These are phyloP conservation scores for Lactuca sativa DNA, from an alignment of 129 eudicot genomes.

Conservation along the genomic window DNA sequence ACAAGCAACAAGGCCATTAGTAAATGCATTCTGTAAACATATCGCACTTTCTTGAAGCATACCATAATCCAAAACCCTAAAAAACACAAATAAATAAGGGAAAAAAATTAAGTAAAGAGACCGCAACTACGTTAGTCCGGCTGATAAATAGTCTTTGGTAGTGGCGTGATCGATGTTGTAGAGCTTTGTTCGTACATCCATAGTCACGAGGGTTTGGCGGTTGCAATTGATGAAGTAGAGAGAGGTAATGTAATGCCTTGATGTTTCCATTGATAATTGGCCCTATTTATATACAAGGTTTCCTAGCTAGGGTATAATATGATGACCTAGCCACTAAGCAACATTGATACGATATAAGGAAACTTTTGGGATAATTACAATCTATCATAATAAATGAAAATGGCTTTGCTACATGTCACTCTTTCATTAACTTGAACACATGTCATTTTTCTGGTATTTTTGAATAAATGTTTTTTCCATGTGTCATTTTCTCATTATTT, in stretches of 20 bases:
- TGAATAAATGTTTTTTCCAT: too few relatives aligned
- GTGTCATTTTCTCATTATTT: too few relatives aligned
- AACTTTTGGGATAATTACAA: too few relatives aligned
- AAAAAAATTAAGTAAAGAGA: constrained; percentile 54
- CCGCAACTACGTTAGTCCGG: constrained; percentile 80
- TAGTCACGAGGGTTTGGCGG: constrained; percentile 59
- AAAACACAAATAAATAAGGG: constrained; percentile 52
- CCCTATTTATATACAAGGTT: too few relatives aligned
- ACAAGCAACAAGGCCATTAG: constrained; percentile 69
- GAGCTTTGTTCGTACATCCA: constrained; percentile 74
- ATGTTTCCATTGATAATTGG: too few relatives aligned
- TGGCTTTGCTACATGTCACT: too few relatives aligned
- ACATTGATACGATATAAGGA: too few relatives aligned
- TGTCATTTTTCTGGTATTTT: too few relatives aligned
- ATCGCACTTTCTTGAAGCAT: constrained; percentile 45
- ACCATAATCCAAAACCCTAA: constrained; percentile 52
- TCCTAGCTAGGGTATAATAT: too few relatives aligned
- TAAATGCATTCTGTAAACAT: constrained; percentile 77
- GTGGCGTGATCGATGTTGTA: constrained; percentile 58
- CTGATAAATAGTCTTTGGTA: constrained; percentile 60
- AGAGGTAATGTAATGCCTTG: constrained; percentile 2
- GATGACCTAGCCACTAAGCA: too few relatives aligned
- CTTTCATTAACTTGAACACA: too few relatives aligned
- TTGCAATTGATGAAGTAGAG: constrained; percentile 88
- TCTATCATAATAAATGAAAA: too few relatives aligned